Percentiles rank a stretch among this genome's conserved stretches.
Conservation (phyloP, 208 protist species). For the Novymonas esmeraldas region DNA sequence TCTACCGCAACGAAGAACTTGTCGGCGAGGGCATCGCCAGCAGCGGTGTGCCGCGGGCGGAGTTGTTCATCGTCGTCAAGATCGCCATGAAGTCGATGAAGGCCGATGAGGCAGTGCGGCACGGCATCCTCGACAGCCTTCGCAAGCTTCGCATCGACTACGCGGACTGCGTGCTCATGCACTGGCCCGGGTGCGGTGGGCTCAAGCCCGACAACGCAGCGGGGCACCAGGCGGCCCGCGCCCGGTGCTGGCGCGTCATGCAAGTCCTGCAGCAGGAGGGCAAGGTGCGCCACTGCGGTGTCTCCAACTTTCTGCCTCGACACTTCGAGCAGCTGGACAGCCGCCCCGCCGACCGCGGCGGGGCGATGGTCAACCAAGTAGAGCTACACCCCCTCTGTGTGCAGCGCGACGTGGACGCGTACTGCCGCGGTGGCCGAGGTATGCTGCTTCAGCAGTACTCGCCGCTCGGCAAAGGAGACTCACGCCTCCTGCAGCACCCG, state of each 20-base stretch:
- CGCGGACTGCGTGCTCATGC: conserved; percentile 77
- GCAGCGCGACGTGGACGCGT: conserved; percentile 59
- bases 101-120: conserved; percentile 32
- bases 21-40: conserved; percentile 65
- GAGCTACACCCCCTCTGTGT: conserved; percentile 87
- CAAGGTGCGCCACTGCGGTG: conserved; percentile 61
- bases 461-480: conserved; percentile 63
- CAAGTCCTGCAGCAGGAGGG: conserved; percentile 52
- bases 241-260: conserved; percentile 74
- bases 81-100: conserved; percentile 70
- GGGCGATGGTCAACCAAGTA: conserved; percentile 80
- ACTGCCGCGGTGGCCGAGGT: conserved; percentile 38
- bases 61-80: conserved; percentile 82
- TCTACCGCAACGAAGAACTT: conserved; percentile 76
- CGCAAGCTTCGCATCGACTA: conserved; percentile 64
- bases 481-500: conserved; percentile 54
- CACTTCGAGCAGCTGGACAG: conserved; percentile 66
- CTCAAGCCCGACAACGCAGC: conserved; percentile 44
- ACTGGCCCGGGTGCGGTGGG: conserved; percentile 85
- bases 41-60: conserved; percentile 61
- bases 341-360: conserved; percentile 1
- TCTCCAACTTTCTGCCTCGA: conserved; percentile 80
- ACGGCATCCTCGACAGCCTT: conserved; percentile 61
- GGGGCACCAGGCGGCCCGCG: conserved; percentile 55
- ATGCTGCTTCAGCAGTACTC: conserved; percentile 89